A percentile compares a stretch with the other conserved stretches of the same genome.
phyloP scores from a whole-genome alignment of 345 rosid species.

The Excoecaria cochinchinensis region DNA sequence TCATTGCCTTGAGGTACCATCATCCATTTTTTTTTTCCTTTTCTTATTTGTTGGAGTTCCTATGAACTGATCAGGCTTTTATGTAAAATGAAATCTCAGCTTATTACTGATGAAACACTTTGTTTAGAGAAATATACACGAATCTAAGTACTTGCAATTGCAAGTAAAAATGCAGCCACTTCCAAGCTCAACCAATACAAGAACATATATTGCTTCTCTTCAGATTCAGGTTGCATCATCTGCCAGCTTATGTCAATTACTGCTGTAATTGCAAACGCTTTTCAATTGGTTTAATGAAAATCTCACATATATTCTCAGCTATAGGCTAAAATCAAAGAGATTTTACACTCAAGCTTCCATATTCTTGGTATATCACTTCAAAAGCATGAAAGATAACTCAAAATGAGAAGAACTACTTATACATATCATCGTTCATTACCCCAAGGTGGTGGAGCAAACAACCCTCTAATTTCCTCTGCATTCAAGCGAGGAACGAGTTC shows the following conservation, averaged over 20 bases:
- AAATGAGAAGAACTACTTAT: background rate
- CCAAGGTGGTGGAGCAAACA: slow-evolving; percentile 99
- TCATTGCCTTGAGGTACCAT: background rate
- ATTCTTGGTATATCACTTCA: background rate
- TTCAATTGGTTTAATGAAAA: background rate
- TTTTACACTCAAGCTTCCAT: background rate
- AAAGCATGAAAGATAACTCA: background rate
- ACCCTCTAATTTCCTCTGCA: slow-evolving; percentile 83
- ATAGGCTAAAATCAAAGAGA: background rate
- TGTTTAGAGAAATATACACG: background rate
- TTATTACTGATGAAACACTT: background rate
- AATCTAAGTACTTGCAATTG: background rate
- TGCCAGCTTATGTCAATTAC: background rate
- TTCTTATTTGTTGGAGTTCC: background rate
- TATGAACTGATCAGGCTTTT: background rate
- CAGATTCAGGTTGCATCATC: background rate
- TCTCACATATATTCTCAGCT: background rate
- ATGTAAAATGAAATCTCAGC: background rate
- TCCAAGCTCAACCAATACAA: background rate
- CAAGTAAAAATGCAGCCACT: background rate
- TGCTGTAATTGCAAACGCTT: background rate
- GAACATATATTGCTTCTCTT: background rate
- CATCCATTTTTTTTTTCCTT: background rate
- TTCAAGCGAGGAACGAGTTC: slow-evolving; percentile 95
- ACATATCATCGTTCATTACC: slow-evolving; percentile 42